Evolutionary conservation across 345 rosid genomes (phyloP).

Genomic region (Eutrema japonicum): DNA sequence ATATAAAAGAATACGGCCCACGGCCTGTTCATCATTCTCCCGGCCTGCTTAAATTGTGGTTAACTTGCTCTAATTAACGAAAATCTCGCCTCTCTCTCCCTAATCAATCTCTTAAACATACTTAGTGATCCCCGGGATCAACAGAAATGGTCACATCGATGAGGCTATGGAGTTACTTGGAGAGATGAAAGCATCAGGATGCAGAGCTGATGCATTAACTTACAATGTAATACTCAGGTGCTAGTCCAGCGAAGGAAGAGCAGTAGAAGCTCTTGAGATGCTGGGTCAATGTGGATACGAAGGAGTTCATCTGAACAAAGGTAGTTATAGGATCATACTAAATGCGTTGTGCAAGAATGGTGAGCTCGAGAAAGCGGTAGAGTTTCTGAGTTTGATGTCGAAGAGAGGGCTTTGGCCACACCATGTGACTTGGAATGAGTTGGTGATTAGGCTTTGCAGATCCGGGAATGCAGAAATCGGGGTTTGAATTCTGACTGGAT

Average conservation of each 20-base stretch:
- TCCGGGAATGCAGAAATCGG: conserved; percentile 62
- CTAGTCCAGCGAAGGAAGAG: conserved; percentile 62
- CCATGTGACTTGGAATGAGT: conserved; percentile 77
- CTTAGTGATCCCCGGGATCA: no score
- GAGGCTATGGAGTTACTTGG: conserved; percentile 66
- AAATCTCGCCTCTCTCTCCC: no score
- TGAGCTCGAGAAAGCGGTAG: conserved; percentile 62
- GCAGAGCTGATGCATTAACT: conserved; percentile 76
- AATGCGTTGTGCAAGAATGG: conserved; percentile 64
- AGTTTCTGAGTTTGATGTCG: conserved; percentile 65
- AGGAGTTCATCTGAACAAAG: conserved; percentile 72
- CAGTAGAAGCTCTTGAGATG: conserved; percentile 66
- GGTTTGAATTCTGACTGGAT: conserved; percentile 47
- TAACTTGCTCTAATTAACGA: no score
- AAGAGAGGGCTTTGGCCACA: conserved; percentile 68
- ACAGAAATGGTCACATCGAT: conserved; percentile 51
- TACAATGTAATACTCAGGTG: conserved; percentile 78
- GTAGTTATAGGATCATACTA: conserved; percentile 80
- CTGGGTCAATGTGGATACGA: conserved; percentile 55
- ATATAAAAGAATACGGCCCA: no score
- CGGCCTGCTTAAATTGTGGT: no score
- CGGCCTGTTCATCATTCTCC: no score
- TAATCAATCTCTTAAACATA: no score
- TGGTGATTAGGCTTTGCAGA: conserved; percentile 62
- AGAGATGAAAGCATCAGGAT: conserved; percentile 67